Base-by-base conservation (phyloP, 1,139 yeast species). In the Yamadazyma dushanensis region DNA sequence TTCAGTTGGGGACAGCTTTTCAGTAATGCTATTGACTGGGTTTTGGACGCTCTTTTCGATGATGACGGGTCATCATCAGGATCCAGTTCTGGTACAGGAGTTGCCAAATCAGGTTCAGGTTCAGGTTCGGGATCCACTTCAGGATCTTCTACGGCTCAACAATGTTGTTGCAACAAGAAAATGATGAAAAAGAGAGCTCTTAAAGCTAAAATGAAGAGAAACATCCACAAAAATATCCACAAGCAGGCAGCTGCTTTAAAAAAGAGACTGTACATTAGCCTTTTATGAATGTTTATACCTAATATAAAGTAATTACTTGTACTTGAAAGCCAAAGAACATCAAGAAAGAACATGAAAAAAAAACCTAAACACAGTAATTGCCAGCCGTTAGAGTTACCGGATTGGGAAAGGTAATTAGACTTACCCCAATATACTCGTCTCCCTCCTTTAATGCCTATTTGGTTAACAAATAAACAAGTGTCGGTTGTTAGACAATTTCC, bases 11-110 rank as follows among this genome's bases (percentile, higher is more conserved):
- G 42, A 19, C 28, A 35, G 17, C 39, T 45, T 27, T 38, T 49
- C 32, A 31, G 40, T 24, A 31, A 34, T 13, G 38, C 34, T 20
- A 30, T 48, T 24, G 52, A 48, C 32, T 47, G 50, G 50, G 34
- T 44, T 16, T 44, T 48, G 25, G 52, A 48, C 37, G 26, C 47
- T 9, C 48, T 48, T 38, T 47, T 48, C 36, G 52, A 46, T 41
- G 51, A 46, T 46, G 50, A 43, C 47, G 50, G 50, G 45, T 46
- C 50, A 35, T 45, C 44, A 40, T 48, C 45, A 21, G 38, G 36
- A 14, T 36, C 43, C 16, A 39, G 43, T 22, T 36, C 51, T n/a
- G 27, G 32, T 13, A 38, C 43, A 28, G 26, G 36, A 9, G 32
- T 43, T n/a, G 19, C 41, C 11, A 29, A 40, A 18, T 31, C 40